Percentiles rank a stretch among this genome's conserved stretches.
These are phyloP conservation scores for Lentithecium fluviatile DNA, from an alignment of 495 filamentous ascomycete species.

Conservation along the genomic window DNA sequence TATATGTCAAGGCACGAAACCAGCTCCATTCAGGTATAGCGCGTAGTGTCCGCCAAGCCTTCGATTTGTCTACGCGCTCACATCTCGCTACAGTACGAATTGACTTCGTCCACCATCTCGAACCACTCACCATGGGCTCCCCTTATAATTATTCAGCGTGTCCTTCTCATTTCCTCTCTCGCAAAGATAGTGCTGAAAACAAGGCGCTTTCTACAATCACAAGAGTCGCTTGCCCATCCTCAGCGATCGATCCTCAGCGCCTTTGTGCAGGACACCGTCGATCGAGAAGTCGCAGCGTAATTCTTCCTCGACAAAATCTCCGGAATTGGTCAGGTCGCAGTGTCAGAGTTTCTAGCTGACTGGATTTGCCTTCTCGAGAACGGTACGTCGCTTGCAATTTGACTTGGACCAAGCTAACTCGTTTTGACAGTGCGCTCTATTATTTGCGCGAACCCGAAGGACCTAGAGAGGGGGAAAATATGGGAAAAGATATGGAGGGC, in stretches of 20 bases:
- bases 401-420: constrained; percentile 1
- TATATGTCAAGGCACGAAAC: too few species aligned
- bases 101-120: too few species aligned
- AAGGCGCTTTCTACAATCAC: constrained; percentile 22
- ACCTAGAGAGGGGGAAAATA: constrained; percentile 8
- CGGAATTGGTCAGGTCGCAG: constrained; percentile 6
- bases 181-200: constrained; percentile 16
- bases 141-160: constrained; percentile 14
- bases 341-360: constrained; percentile 22
- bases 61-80: too few species aligned
- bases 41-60: too few species aligned
- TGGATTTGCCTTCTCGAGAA: constrained; percentile 19
- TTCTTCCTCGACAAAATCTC: constrained; percentile 19
- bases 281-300: constrained; percentile 19
- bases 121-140: constrained; percentile 27
- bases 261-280: constrained; percentile 20
- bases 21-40: too few species aligned
- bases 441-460: constrained; percentile 11
- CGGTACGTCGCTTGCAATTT: constrained; percentile 10
- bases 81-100: too few species aligned
- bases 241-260: constrained; percentile 17
- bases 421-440: constrained; percentile 20
- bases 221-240: constrained; percentile 23
- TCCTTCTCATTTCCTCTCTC: constrained; percentile 17
- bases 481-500: constrained; percentile 27